phyloP scores from a whole-genome alignment of 2,329 filamentous ascomycete species.

The Ophiostoma pallidulum region DNA sequence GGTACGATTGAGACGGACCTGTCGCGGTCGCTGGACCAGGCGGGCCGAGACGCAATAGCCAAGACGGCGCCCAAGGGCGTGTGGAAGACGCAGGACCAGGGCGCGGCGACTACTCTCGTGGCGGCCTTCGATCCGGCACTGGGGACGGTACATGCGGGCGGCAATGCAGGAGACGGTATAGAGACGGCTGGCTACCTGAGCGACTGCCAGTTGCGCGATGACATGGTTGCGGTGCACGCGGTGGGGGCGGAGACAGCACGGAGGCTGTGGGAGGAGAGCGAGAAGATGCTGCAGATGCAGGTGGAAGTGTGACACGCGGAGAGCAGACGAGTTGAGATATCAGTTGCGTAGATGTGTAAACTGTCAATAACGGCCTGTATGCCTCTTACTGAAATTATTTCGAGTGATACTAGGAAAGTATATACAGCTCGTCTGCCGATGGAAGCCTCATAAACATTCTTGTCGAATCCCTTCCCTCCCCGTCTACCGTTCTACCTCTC shows the following conservation, averaged over 20 bases:
- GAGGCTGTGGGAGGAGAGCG: slow-evolving; percentile 36
- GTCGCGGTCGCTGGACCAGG: slow-evolving; percentile 20
- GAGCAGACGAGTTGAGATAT: too few species aligned
- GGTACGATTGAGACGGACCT: slow-evolving; percentile 25
- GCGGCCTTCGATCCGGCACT: slow-evolving; percentile 33
- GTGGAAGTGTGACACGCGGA: too few species aligned
- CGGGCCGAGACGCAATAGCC: slow-evolving; percentile 19
- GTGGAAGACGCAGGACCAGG: slow-evolving; percentile 30
- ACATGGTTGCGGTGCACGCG: slow-evolving; percentile 23
- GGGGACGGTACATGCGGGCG: slow-evolving; percentile 16
- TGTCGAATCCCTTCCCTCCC: too few species aligned
- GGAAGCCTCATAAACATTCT: slow-evolving; percentile 18
- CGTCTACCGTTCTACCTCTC: too few species aligned
- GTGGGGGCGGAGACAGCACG: slow-evolving; percentile 29
- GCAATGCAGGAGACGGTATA: too few species aligned
- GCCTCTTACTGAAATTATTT: too few species aligned
- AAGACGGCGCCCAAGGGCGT: slow-evolving; percentile 21
- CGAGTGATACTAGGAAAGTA: too few species aligned
- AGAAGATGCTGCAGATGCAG: slow-evolving; percentile 19
- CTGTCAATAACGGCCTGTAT: neutral
- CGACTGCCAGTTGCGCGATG: slow-evolving; percentile 29
- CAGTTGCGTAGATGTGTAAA: too few species aligned
- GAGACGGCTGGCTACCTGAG: slow-evolving; percentile 30
- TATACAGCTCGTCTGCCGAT: too few species aligned
- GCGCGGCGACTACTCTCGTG: slow-evolving; percentile 31